Conservation (phyloP, 257 asterid genomes). For the Anisodus acutangulus region DNA sequence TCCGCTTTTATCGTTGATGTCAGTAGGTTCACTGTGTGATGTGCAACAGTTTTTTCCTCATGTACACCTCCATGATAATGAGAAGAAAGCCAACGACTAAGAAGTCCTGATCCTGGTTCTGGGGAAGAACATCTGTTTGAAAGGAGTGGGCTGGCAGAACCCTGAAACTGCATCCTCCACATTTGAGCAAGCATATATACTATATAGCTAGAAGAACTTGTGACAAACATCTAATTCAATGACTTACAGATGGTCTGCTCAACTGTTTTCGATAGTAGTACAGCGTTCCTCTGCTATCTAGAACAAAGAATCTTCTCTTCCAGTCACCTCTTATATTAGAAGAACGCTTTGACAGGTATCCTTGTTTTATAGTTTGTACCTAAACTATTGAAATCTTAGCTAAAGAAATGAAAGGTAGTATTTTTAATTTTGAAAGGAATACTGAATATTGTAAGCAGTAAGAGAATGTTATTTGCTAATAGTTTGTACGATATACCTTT, state of each 20-base stretch:
- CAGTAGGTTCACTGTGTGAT: conserved; percentile 75
- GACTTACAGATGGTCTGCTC: conserved; percentile 69
- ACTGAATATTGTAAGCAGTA: conserved; percentile 21
- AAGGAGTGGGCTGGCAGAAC: conserved; percentile 53
- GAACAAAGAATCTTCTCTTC: conserved; percentile 91
- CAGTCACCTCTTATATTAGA: conserved; percentile 87
- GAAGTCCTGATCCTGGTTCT: conserved; percentile 71
- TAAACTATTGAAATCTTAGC: conserved; percentile 72
- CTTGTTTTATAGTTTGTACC: conserved; percentile 89
- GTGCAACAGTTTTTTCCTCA: conserved; percentile 75
- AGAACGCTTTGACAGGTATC: conserved; percentile 76
- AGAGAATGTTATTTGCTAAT: conserved; percentile 16
- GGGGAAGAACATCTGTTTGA: conserved; percentile 55
- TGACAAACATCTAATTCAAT: conserved; percentile 27
- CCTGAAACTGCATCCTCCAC: conserved; percentile 52
- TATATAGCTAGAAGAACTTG: conserved; percentile 21
- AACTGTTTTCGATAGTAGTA: conserved; percentile 83
- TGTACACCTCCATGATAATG: conserved; percentile 89
- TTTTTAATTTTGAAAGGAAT: conserved; percentile 2
- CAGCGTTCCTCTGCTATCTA: conserved; percentile 70
- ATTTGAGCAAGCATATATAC: conserved; percentile 38
- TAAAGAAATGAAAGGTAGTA: conserved; percentile 34
- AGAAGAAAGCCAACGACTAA: conserved; percentile 90
- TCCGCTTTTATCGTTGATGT: conserved; percentile 84
- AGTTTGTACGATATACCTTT: conserved; percentile 56